phyloP scores from a whole-genome alignment of 192 early-diverging fungal genomes.

The Pilaira anomala region DNA sequence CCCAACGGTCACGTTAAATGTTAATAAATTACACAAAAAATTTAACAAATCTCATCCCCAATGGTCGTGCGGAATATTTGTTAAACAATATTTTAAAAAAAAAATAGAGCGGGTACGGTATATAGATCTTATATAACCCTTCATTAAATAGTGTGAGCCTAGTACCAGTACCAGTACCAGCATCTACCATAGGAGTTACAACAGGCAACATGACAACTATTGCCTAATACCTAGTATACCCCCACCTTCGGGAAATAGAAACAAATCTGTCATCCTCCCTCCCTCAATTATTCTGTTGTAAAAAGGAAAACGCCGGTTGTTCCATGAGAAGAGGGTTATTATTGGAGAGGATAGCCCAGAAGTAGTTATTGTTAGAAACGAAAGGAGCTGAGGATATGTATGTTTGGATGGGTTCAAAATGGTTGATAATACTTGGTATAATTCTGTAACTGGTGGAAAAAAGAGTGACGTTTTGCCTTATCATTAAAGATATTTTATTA shows the following conservation, averaged over 20 bases:
- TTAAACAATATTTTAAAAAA: too few relatives aligned
- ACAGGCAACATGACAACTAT: neutral
- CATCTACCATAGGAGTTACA: neutral
- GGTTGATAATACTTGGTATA: neutral
- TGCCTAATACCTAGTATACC: neutral
- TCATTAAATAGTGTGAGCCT: neutral
- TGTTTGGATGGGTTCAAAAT: slow-evolving; percentile 10
- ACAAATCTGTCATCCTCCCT: neutral
- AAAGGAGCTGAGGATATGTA: neutral
- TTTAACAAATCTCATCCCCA: too few relatives aligned
- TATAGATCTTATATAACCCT: neutral
- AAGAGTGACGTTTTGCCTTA: neutral
- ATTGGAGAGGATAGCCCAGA: neutral
- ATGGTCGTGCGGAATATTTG: too few relatives aligned
- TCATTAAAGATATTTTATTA: slow-evolving; percentile 2
- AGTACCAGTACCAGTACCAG: neutral
- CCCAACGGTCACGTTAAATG: too few relatives aligned
- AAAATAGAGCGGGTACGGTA: too few relatives aligned
- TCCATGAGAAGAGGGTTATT: neutral
- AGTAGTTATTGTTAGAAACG: neutral
- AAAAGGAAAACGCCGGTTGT: slow-evolving; percentile 1
- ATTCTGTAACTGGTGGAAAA: neutral
- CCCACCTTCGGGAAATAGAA: neutral
- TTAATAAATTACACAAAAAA: too few relatives aligned
- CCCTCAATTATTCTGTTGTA: slow-evolving; percentile 1